A percentile compares a stretch with the other conserved stretches of the same genome.
Evolutionary conservation across 352 stramenopile species (phyloP).

Genomic region (Nothophytophthora sp.): DNA sequence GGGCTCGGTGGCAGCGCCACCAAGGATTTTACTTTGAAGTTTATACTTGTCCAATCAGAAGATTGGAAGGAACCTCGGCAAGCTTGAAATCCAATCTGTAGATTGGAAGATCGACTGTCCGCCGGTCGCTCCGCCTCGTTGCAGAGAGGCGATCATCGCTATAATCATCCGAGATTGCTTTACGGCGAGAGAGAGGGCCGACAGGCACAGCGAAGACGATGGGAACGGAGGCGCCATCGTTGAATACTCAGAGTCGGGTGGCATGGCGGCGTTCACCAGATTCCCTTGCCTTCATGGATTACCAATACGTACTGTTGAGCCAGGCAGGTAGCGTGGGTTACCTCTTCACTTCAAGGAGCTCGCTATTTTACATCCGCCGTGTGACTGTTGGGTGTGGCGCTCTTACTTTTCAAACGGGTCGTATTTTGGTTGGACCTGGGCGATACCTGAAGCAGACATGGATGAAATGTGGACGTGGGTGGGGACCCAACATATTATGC

Average conservation of each 20-base stretch:
- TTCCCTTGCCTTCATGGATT: too few relatives aligned
- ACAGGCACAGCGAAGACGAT: constrained; percentile 30
- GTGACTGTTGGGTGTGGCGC: too few relatives aligned
- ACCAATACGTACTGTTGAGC: too few relatives aligned
- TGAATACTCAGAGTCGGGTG: constrained; percentile 21
- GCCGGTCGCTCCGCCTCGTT: background rate
- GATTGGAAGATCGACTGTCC: constrained; percentile 18
- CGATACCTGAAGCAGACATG: too few relatives aligned
- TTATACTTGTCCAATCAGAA: constrained; percentile 25
- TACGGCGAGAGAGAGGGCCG: constrained; percentile 8
- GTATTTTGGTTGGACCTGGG: too few relatives aligned
- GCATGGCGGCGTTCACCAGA: background rate
- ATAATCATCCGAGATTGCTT: constrained; percentile 1
- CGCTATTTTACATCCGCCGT: too few relatives aligned
- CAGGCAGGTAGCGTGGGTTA: too few relatives aligned
- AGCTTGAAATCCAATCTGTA: constrained; percentile 17
- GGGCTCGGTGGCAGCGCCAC: constrained; percentile 11
- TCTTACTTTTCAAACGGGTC: too few relatives aligned
- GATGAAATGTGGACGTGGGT: too few relatives aligned
- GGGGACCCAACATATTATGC: too few relatives aligned
- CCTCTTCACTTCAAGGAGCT: too few relatives aligned
- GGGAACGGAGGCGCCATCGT: constrained; percentile 10
- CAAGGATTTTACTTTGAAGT: constrained; percentile 11
- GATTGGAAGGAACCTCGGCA: constrained; percentile 20
- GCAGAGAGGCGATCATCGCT: constrained; percentile 1